Evolutionary conservation across 2,329 filamentous ascomycete species (phyloP).

Genomic region (Beauveria sp.): DNA sequence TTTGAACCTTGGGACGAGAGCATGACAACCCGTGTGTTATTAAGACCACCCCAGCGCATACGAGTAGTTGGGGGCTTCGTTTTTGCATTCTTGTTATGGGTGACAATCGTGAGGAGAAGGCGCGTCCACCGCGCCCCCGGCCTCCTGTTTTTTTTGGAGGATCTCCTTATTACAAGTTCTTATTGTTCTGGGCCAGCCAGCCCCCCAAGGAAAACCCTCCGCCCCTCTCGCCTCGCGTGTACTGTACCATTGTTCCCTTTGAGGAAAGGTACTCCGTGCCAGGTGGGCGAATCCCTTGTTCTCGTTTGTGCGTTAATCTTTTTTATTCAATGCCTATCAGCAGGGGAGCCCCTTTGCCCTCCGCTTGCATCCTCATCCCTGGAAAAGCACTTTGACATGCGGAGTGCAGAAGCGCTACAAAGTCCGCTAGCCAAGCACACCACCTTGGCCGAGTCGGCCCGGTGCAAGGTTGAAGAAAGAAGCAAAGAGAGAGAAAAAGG

Average conservation of each 20-base stretch:
- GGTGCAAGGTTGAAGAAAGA: background rate
- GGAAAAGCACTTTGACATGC: background rate
- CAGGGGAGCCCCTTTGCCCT: background rate
- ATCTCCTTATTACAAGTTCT: background rate
- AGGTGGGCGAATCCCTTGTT: background rate
- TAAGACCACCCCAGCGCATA: background rate
- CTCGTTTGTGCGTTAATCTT: background rate
- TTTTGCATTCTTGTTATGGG: background rate
- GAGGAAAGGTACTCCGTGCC: background rate
- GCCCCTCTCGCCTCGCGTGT: background rate
- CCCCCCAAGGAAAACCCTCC: background rate
- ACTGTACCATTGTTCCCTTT: conserved; percentile 4
- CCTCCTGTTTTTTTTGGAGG: background rate
- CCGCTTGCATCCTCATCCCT: background rate
- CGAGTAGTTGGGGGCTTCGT: background rate
- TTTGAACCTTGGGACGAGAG: background rate
- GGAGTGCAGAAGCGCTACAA: background rate
- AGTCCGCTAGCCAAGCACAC: background rate
- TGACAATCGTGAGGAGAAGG: background rate
- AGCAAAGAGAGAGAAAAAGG: too few relatives aligned
- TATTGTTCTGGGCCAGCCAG: background rate
- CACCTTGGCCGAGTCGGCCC: background rate
- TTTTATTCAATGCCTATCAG: background rate
- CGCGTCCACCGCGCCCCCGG: background rate
- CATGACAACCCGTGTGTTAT: background rate